phyloP scores from a whole-genome alignment of 768 basidiomycete genomes.

The Amanita polypyramis region DNA sequence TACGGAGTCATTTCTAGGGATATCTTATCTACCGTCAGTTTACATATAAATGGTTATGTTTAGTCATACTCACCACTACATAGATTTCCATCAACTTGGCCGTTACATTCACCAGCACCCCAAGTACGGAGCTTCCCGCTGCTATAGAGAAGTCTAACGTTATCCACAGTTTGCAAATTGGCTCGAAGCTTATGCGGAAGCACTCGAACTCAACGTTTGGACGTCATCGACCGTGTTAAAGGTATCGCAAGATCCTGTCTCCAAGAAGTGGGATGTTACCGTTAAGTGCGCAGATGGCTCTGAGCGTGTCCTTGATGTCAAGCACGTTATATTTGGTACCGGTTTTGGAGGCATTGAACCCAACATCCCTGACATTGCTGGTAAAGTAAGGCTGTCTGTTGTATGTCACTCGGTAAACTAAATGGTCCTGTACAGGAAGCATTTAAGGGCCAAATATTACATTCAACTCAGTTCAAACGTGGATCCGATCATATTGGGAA shows the following conservation, averaged over 20 bases:
- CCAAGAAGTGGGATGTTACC: conserved; percentile 34
- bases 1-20: conserved; percentile 13
- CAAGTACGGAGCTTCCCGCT: conserved; percentile 49
- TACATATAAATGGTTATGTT: not conserved
- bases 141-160: conserved; percentile 39
- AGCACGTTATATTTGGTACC: conserved; percentile 48
- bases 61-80: not conserved
- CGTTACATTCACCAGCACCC: conserved; percentile 40
- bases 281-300: conserved; percentile 23
- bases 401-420: not conserved
- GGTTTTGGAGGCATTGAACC: conserved; percentile 39
- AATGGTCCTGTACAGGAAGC: conserved; percentile 16
- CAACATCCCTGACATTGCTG: conserved; percentile 33
- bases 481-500: conserved; percentile 44
- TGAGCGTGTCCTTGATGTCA: conserved; percentile 27
- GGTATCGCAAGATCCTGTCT: conserved; percentile 20
- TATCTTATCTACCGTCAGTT: conserved; percentile 42
- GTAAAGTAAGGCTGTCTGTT: conserved; percentile 21
- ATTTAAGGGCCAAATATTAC: conserved; percentile 41
- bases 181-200: conserved; percentile 53
- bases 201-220: conserved; percentile 58
- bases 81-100: conserved; percentile 53
- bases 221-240: conserved; percentile 28
- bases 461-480: conserved; percentile 40
- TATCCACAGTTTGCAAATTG: conserved; percentile 45